Percentiles rank a stretch among this genome's conserved stretches.
phyloP scores from a whole-genome alignment of 208 protist genomes.

The Crithidia fasciculata region DNA sequence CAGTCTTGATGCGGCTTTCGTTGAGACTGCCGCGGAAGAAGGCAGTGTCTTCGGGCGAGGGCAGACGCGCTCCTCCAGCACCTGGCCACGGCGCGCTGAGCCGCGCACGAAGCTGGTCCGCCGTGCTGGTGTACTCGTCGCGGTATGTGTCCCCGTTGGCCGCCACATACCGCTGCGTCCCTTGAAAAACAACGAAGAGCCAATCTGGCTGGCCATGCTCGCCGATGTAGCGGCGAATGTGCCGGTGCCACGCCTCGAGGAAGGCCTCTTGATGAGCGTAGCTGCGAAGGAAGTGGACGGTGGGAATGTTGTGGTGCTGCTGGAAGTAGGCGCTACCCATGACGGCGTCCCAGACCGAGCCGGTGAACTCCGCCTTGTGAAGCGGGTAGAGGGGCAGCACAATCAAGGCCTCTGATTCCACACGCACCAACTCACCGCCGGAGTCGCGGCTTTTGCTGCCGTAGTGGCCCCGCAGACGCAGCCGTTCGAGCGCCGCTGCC shows the following conservation, averaged over 20 bases:
- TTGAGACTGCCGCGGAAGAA: constrained; percentile 8
- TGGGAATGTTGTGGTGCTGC: constrained; percentile 37
- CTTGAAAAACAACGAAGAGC: constrained; percentile 47
- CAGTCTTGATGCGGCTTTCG: constrained; percentile 10
- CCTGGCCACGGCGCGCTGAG: constrained; percentile 11
- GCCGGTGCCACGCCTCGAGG: constrained; percentile 31
- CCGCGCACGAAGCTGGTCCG: constrained; percentile 27
- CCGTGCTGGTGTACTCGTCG: constrained; percentile 42
- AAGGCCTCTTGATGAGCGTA: constrained; percentile 44
- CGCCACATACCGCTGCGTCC: constrained; percentile 27
- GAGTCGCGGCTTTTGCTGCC: constrained; percentile 17
- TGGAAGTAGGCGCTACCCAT: constrained; percentile 35
- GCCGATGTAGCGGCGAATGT: constrained; percentile 35
- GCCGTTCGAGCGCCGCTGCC: constrained; percentile 37
- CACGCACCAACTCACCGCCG: constrained; percentile 11
- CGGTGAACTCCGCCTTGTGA: constrained; percentile 44
- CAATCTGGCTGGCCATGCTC: constrained; percentile 35
- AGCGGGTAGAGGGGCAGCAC: constrained; percentile 60
- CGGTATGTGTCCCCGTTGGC: constrained; percentile 33
- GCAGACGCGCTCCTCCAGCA: no score
- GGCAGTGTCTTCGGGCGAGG: background rate
- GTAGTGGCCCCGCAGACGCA: constrained; percentile 37
- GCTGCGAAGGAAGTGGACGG: constrained; percentile 50
- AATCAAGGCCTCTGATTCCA: constrained; percentile 42
- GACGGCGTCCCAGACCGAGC: constrained; percentile 45